These are phyloP conservation scores for Selaginella moellendorffii DNA, from an alignment of 75 land plant species.

Conservation along the genomic window DNA sequence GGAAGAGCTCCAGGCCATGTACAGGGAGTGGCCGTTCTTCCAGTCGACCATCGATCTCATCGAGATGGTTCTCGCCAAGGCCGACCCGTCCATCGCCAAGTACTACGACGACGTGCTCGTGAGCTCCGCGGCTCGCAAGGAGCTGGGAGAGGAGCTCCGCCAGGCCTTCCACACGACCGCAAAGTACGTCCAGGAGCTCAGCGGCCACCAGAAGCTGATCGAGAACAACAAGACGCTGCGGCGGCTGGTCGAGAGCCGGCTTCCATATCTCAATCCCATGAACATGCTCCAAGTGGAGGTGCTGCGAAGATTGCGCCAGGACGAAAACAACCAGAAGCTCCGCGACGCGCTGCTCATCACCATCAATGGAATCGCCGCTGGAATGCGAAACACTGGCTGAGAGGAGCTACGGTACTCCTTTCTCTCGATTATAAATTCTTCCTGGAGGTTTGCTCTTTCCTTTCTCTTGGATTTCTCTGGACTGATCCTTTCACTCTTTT, in stretches of 20 bases:
- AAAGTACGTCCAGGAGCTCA: constrained; percentile 55
- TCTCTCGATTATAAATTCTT: no score
- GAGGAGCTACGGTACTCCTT: no score
- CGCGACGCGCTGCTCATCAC: constrained; percentile 87
- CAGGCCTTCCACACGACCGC: constrained; percentile 39
- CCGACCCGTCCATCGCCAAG: constrained; percentile 71
- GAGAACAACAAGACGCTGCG: constrained; percentile 74
- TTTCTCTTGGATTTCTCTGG: no score
- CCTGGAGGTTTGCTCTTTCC: no score
- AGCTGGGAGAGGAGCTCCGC: constrained; percentile 57
- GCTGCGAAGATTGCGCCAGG: constrained; percentile 49
- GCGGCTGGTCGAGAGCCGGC: constrained; percentile 72
- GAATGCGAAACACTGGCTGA: constrained; percentile 94
- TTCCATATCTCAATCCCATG: constrained; percentile 72
- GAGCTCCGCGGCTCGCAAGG: constrained; percentile 30
- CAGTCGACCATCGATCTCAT: constrained; percentile 79
- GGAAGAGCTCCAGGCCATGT: constrained; percentile 69
- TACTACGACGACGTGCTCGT: constrained; percentile 84
- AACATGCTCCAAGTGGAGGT: constrained; percentile 86
- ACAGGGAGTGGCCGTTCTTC: constrained; percentile 94
- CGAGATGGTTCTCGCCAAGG: constrained; percentile 92
- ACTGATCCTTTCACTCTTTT: no score
- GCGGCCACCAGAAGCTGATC: constrained; percentile 74
- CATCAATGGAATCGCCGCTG: constrained; percentile 89
- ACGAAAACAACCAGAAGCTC: constrained; percentile 55